Evolutionary conservation across 192 early-diverging fungal species (phyloP), one percentile per base, ranked within the genome.

Genomic region (Entomortierella lignicola): DNA sequence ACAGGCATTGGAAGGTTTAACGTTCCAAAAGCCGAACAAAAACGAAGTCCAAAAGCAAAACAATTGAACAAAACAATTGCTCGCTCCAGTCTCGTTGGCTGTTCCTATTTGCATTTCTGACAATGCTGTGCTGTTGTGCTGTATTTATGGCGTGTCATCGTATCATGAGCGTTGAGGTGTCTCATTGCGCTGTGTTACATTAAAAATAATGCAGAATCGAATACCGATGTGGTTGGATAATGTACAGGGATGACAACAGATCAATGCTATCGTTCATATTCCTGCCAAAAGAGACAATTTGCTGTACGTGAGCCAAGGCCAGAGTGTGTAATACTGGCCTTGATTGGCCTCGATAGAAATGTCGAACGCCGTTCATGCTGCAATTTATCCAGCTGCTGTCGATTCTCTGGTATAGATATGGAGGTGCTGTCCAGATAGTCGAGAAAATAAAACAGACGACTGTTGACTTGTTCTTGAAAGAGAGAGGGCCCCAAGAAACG

Each of bases 71-170:
- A 13, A 6, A 7, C 44, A 67, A 39, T 39, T 55, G 23, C 20
- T 56, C 52, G 30, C 31, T 51, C 29, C 58, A 1, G 20, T 51
- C 59, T 57, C 63, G 60, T 52, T 53, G 52, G 30, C 48, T 65
- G 50, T 43, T 75, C 60, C 72, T 52, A 52, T 55, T 37, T 51
- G 71, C 57, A 61, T 50, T 61, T 54, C 70, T 72, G 70, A 72
- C 70, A 67, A 72, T 63, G 70, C 54, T 71, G 69, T 34, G 32
- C 34, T 32, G 58, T 50, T n/a, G n/a, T n/a, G n/a, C n/a, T n/a
- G n/a, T n/a, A n/a, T n/a, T 60, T 39, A 4, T 39, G 21, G 8
- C 12, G 39, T 47, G 57, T 27, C 27, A 42, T 48, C 44, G 60
- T 26, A n/a, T 15, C 12, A 7, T 10, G 31, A 25, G 21, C 17